These are phyloP conservation scores for Claviceps quebecensis DNA, from an alignment of 2,329 filamentous ascomycete species.

Conservation along the genomic window DNA sequence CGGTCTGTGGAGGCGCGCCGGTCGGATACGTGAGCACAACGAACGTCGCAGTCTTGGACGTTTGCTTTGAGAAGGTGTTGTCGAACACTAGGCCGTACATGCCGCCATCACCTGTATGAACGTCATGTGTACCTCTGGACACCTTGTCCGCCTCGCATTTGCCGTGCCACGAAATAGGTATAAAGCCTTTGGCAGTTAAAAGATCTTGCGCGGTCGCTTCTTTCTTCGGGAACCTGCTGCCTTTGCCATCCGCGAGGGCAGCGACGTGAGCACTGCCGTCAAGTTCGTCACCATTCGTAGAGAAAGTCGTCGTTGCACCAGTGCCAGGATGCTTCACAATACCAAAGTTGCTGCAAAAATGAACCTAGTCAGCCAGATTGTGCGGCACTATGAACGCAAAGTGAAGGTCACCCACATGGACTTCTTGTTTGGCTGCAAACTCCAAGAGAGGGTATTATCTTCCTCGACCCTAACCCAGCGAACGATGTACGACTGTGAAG, in stretches of 20 bases:
- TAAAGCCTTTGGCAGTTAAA: constrained; percentile 51
- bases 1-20: constrained; percentile 60
- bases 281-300: constrained; percentile 29
- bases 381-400: background rate
- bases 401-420: constrained; percentile 49
- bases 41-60: constrained; percentile 88
- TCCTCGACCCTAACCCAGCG: constrained; percentile 90
- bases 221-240: constrained; percentile 37
- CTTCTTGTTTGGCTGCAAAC: constrained; percentile 93
- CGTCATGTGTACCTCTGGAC: constrained; percentile 77
- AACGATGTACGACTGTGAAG: constrained; percentile 77
- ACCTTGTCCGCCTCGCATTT: constrained; percentile 97
- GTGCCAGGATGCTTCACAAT: constrained; percentile 92
- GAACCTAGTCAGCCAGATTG: constrained; percentile 8
- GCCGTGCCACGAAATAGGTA: constrained; percentile 70
- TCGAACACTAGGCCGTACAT: constrained; percentile 97
- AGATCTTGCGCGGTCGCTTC: constrained; percentile 50
- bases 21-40: constrained; percentile 90
- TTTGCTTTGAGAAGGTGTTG: constrained; percentile 95
- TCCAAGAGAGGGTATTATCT: constrained; percentile 92
- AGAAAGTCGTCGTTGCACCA: constrained; percentile 34
- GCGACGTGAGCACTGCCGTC: constrained; percentile 31
- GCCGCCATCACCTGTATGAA: constrained; percentile 58
- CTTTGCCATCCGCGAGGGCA: constrained; percentile 29
- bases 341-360: constrained; percentile 61